These are phyloP conservation scores for Luzula sylvatica DNA, from an alignment of 176 grass and related monocot genomes.

Conservation along the genomic window DNA sequence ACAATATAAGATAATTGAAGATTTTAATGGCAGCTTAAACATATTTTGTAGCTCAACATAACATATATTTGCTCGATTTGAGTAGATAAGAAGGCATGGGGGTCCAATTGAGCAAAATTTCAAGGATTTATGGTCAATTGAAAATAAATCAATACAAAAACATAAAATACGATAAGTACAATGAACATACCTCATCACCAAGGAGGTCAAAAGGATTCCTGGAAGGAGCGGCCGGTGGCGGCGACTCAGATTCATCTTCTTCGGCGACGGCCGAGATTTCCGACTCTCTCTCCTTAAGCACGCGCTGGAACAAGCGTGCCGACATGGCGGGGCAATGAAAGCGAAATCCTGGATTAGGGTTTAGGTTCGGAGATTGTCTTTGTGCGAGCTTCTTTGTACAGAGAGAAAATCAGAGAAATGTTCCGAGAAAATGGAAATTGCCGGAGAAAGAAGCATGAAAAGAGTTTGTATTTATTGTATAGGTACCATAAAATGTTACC, in stretches of 20 bases:
- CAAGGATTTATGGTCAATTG: no score
- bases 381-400: background rate
- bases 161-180: no score
- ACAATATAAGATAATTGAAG: no score
- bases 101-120: no score
- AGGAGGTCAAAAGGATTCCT: slow-evolving; percentile 87
- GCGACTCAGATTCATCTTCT: slow-evolving; percentile 22
- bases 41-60: no score
- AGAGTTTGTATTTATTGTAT: no score
- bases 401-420: background rate
- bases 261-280: slow-evolving; percentile 22
- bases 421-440: slow-evolving; percentile 8
- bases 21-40: no score
- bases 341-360: slow-evolving; percentile 26
- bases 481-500: background rate
- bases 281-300: slow-evolving; percentile 63
- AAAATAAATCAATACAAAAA: no score
- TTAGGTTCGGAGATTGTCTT: slow-evolving; percentile 16
- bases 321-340: slow-evolving; percentile 40
- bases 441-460: background rate
- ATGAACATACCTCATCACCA: slow-evolving; percentile 23
- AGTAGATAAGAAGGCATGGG: background rate
- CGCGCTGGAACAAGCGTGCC: slow-evolving; percentile 50
- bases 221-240: slow-evolving; percentile 19
- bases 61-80: background rate